These are phyloP conservation scores for Mortierella sp. DNA, from an alignment of 371 early-diverging fungal species.

Conservation along the genomic window DNA sequence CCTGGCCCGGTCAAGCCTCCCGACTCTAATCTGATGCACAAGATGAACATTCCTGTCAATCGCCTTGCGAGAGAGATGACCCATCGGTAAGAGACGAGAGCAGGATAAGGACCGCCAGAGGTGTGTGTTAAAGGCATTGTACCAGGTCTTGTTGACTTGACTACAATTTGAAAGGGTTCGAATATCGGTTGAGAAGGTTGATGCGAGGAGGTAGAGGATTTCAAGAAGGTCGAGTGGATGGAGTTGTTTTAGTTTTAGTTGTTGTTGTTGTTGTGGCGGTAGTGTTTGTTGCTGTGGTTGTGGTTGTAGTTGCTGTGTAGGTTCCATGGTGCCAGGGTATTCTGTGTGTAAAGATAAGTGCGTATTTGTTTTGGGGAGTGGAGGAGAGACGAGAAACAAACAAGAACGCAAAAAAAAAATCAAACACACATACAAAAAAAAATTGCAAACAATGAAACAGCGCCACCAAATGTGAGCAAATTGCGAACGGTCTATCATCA, in stretches of 20 bases:
- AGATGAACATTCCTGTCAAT: conserved; percentile 1
- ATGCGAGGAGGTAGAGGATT: background rate
- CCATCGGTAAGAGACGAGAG: background rate
- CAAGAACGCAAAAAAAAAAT: background rate
- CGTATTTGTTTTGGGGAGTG: background rate
- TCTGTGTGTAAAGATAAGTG: background rate
- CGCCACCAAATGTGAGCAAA: background rate
- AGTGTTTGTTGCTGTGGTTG: too few relatives aligned
- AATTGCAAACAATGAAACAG: background rate
- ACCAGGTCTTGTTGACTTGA: conserved; percentile 15
- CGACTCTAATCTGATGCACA: conserved; percentile 6
- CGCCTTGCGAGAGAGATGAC: background rate
- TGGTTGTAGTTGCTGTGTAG: background rate
- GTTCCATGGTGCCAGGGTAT: background rate
- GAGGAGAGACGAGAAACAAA: background rate
- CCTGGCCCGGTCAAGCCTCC: background rate
- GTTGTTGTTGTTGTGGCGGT: too few relatives aligned
- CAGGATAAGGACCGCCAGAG: conserved; percentile 7
- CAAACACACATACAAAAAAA: background rate
- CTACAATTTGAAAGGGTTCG: conserved; percentile 8
- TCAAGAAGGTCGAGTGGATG: conserved; percentile 13
- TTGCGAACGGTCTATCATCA: background rate
- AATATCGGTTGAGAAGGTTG: background rate
- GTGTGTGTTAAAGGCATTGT: conserved; percentile 9
- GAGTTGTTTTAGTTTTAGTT: background rate